Conservation (phyloP, 2,329 filamentous ascomycete genomes). For the Trichothecium roseum region DNA sequence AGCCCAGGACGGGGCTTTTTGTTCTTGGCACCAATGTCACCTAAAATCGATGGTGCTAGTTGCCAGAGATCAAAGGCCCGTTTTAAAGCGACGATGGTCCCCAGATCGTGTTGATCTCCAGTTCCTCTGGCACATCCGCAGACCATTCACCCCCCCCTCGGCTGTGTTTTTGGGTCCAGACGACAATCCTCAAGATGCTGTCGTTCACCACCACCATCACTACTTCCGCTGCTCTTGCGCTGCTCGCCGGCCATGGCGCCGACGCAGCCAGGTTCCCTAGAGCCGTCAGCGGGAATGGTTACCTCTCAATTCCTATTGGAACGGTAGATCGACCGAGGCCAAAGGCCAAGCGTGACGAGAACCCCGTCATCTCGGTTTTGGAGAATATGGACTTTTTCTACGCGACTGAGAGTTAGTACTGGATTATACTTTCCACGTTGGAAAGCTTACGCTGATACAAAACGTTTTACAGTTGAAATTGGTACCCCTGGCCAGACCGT, state of each 20-base stretch:
- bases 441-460: not conserved
- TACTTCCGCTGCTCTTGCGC: not conserved
- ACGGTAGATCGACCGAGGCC: constrained; percentile 14
- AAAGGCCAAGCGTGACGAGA: constrained; percentile 12
- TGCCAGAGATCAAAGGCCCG: too few relatives aligned
- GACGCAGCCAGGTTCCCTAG: constrained; percentile 13
- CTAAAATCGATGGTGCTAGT: too few relatives aligned
- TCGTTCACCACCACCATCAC: constrained; percentile 1
- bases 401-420: constrained; percentile 22
- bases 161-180: too few relatives aligned
- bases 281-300: constrained; percentile 22
- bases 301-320: constrained; percentile 23
- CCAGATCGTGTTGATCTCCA: too few relatives aligned
- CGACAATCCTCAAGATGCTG: constrained; percentile 2
- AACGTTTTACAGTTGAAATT: constrained; percentile 25
- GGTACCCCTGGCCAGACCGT: constrained; percentile 31
- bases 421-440: not conserved
- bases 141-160: too few relatives aligned
- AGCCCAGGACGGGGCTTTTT: too few relatives aligned
- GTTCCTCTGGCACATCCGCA: too few relatives aligned
- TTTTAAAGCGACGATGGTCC: too few relatives aligned
- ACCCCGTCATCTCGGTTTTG: constrained; percentile 18
- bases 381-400: constrained; percentile 28
- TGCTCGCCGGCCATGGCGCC: constrained; percentile 4
- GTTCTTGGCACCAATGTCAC: too few relatives aligned